These are phyloP conservation scores for Penicillium sp. DNA, from an alignment of 2,329 filamentous ascomycete genomes.

Conservation along the genomic window DNA sequence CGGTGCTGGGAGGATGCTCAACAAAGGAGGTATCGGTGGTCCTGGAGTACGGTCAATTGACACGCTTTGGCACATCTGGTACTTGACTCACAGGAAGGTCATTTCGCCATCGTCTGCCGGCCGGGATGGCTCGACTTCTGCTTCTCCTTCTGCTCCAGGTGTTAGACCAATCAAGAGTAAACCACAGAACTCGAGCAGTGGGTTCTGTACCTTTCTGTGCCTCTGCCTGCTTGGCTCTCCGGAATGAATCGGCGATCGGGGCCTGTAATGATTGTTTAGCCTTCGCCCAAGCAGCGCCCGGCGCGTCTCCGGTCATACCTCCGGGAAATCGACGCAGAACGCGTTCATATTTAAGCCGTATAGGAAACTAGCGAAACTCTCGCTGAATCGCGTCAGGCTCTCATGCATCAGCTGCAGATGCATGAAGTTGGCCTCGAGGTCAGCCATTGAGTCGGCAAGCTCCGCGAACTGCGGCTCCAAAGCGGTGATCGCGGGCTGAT, in stretches of 20 bases:
- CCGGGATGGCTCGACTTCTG: conserved; percentile 29
- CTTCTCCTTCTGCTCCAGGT: conserved; percentile 32
- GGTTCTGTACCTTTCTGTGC: conserved; percentile 43
- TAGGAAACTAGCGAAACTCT: conserved; percentile 91
- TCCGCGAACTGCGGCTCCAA: conserved; percentile 92
- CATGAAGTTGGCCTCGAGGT: conserved; percentile 95
- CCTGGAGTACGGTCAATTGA: conserved; percentile 44
- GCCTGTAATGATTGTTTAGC: conserved; percentile 50
- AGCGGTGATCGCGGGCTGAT: conserved; percentile 63
- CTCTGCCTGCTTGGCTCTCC: conserved; percentile 57
- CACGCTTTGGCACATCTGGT: neutral
- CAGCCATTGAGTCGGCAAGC: conserved; percentile 86
- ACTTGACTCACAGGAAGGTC: conserved; percentile 67
- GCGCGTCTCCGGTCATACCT: conserved; percentile 51
- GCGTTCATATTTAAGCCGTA: conserved; percentile 99
- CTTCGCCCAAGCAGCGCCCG: neutral
- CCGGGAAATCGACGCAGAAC: conserved; percentile 95
- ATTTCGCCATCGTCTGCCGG: conserved; percentile 59
- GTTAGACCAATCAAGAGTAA: conserved; percentile 5
- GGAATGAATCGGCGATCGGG: conserved; percentile 78
- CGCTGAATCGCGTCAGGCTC: conserved; percentile 84
- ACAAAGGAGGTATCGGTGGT: conserved; percentile 90
- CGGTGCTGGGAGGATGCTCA: conserved; percentile 63
- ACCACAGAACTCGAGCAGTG: neutral
- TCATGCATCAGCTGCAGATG: conserved; percentile 97